phyloP scores from a whole-genome alignment of 345 rosid species.

The Melaleuca alternifolia region DNA sequence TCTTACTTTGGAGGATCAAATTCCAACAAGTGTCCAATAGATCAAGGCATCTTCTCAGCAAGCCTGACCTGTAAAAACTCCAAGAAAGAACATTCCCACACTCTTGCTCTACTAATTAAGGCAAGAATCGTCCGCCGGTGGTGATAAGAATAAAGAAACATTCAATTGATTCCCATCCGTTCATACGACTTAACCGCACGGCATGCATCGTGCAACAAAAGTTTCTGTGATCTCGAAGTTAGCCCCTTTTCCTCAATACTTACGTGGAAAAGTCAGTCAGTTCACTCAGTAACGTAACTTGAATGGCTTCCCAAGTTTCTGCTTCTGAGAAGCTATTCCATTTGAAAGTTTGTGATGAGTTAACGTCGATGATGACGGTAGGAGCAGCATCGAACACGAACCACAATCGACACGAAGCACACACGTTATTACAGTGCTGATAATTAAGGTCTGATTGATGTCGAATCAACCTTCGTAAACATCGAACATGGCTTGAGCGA shows the following conservation, averaged over 20 bases:
- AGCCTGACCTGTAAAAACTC: too few relatives aligned
- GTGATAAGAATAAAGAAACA: background rate
- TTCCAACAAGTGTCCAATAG: too few relatives aligned
- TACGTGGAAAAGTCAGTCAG: background rate
- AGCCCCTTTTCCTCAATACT: background rate
- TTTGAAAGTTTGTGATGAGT: background rate
- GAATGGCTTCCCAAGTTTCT: background rate
- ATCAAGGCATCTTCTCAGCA: too few relatives aligned
- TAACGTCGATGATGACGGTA: background rate
- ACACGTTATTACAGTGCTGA: too few relatives aligned
- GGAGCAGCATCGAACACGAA: background rate
- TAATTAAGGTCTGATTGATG: too few relatives aligned
- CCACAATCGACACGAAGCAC: too few relatives aligned
- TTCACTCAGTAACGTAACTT: background rate
- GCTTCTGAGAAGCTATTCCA: background rate
- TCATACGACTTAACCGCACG: background rate
- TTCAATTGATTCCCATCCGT: background rate
- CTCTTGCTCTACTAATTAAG: constrained; percentile 7
- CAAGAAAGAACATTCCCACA: too few relatives aligned
- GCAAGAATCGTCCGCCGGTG: constrained; percentile 2
- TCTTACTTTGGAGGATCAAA: too few relatives aligned
- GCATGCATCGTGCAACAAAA: background rate
- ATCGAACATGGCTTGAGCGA: background rate
- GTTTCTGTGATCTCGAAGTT: background rate
- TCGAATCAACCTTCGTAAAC: too few relatives aligned